A percentile compares a stretch with the other conserved stretches of the same genome.
Evolutionary conservation across 202 grass and related monocot genomes (phyloP).

Genomic region (Carex arenaria): DNA sequence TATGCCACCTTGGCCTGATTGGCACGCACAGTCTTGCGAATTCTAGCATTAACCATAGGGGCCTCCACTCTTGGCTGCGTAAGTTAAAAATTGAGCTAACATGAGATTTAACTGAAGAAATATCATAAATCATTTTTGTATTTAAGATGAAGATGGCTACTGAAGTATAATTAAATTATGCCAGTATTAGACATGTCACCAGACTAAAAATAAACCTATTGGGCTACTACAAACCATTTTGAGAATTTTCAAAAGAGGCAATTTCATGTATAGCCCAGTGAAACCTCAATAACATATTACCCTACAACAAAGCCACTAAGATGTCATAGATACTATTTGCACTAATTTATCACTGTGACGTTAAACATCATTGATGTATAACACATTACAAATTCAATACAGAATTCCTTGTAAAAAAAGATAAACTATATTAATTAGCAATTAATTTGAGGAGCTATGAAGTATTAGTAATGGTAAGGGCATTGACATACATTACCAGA

Average conservation of each 20-base stretch:
- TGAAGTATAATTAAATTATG: neutral
- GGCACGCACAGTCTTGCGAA: constrained; percentile 72
- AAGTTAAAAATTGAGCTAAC: neutral
- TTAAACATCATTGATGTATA: neutral
- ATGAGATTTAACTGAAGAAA: neutral
- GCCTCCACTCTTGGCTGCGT: constrained; percentile 92
- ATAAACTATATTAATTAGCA: neutral
- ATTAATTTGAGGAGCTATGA: neutral
- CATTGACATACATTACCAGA: neutral
- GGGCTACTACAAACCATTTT: neutral
- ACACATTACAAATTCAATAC: neutral
- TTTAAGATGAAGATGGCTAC: neutral
- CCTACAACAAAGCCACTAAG: neutral
- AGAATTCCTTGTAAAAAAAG: neutral
- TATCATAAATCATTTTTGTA: neutral
- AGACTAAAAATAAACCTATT: neutral
- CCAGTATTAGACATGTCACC: neutral
- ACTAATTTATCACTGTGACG: neutral
- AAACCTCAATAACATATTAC: neutral
- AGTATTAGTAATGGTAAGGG: neutral
- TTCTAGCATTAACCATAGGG: constrained; percentile 93
- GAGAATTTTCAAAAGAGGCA: neutral
- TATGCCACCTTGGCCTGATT: constrained; percentile 89
- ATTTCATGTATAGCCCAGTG: neutral
- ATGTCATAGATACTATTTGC: neutral